Evolutionary conservation across 306 rosid genomes (phyloP), one percentile per base, ranked within the genome.

Genomic region (Vigna reflexopilosa): DNA sequence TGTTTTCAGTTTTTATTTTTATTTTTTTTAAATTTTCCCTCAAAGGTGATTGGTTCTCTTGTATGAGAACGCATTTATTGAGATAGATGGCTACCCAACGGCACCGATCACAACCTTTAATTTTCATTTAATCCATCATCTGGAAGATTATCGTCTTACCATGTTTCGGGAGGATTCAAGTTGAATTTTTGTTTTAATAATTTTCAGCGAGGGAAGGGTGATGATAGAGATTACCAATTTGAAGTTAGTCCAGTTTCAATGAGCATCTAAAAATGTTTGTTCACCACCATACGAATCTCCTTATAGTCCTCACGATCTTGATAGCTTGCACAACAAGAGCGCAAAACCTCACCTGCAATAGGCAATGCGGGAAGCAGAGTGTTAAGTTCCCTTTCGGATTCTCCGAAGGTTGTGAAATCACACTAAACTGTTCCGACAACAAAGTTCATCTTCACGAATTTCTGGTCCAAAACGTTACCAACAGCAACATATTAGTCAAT

Each of bases 321-420:
- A 26, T 86, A 16, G 54, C 75, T 12, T 67, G 50, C 55, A 52
- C 86, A 61, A n/a, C 70, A 36, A 70, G 77, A 82, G 88, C 89
- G 15, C 73, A 86, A 10, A 80, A 58, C 57, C 2, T 32, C 2
- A 58, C 7, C 11, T 87, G 90, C 82, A 2, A 3, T 0, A 20
- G 3, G 42, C 38, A 32, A 26, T 93, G 94, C 75, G 81, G 80
- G 54, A 77, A 50, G 7, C 24, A 51, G 12, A 24, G 70, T 11
- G 78, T 92, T 30, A 84, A 13, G 1, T 86, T 86, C 62, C 98
- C 99, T 48, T 93, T 96, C n/a, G 96, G 94, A 4, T 89, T 91
- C 85, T 79, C 91, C 1, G 57, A 22, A 0, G 84, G 73, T 3
- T 87, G 89, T 61, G 9, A 1, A 81, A 85, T 96, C 69, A 56